Evolutionary conservation across 257 asterid genomes (phyloP).

Genomic region (Fraxinus americana): DNA sequence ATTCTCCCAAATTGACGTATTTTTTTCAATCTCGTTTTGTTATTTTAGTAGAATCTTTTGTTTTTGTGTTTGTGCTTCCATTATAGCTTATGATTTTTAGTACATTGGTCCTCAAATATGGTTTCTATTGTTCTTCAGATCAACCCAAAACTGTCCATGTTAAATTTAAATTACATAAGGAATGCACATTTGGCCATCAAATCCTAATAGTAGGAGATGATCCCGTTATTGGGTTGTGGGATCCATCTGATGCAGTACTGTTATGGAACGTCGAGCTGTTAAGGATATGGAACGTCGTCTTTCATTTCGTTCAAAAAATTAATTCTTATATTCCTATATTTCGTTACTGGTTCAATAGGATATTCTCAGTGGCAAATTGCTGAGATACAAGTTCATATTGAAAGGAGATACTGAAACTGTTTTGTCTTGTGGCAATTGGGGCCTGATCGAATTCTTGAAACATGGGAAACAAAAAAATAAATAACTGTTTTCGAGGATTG

Average conservation of each 20-base stretch:
- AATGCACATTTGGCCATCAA: slow-evolving; percentile 74
- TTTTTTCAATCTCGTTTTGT: too few relatives aligned
- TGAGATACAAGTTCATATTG: slow-evolving; percentile 71
- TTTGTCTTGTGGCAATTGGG: slow-evolving; percentile 83
- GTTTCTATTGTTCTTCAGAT: slow-evolving; percentile 38
- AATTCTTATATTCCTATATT: slow-evolving; percentile 24
- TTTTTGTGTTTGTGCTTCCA: too few relatives aligned
- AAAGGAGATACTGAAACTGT: slow-evolving; percentile 34
- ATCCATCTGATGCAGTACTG: slow-evolving; percentile 66
- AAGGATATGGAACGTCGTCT: slow-evolving; percentile 19
- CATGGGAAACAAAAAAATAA: slow-evolving; percentile 52
- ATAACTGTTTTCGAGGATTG: slow-evolving; percentile 69
- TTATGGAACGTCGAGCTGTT: slow-evolving; percentile 77
- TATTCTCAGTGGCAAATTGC: slow-evolving; percentile 51
- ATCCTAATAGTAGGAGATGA: slow-evolving; percentile 76
- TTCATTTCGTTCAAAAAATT: slow-evolving; percentile 1
- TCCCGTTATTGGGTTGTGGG: slow-evolving; percentile 71
- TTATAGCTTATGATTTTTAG: neutral
- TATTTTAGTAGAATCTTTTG: neutral
- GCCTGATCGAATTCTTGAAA: slow-evolving; percentile 66
- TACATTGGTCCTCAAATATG: neutral
- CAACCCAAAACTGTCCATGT: slow-evolving; percentile 50
- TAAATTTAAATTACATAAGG: slow-evolving; percentile 56
- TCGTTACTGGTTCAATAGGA: slow-evolving; percentile 42
- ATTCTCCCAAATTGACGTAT: neutral